Base-by-base conservation (phyloP, 257 asterid genomes). In the Nicotiana attenuata region DNA sequence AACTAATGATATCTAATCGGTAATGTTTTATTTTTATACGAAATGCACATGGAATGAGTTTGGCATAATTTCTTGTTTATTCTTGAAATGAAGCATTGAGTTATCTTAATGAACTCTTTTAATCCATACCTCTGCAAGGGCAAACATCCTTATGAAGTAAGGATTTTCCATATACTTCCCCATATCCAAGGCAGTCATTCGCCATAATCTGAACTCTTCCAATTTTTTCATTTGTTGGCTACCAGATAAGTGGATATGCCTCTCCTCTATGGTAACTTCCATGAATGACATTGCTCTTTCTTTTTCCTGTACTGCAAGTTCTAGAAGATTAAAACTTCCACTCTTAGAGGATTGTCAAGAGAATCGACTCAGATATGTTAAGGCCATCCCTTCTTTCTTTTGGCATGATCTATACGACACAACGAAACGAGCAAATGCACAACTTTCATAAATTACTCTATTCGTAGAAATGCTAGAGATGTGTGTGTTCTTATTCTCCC, bases 61-160 rank as follows among this genome's bases (percentile, higher is more conserved):
- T 47, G 64, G 26, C 0, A 50, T 50, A 50, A 24, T 50, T 24
- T 50, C 80, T 75, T 24, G 50, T 50, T 73, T 50, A 45, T 73
- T 38, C 38, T 47, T 73, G 38, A 3, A 71, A 45, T 19, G 78
- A 73, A 73, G 61, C 38, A 22, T 22, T 20, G 38, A 73, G 61
- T 73, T 73, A 38, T 73, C 61, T 22, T 73, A 71, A 73, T 22
- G 78, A 73, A 22, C 60, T 41, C 60, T 73, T 73, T 73, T n/a
- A 13, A 0, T 45, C 50, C 38, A n/a, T n/a, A n/a, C n/a, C n/a
- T n/a, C n/a, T n/a, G n/a, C n/a, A n/a, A n/a, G n/a, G n/a, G n/a
- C n/a, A n/a, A n/a, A n/a, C n/a, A n/a, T n/a, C n/a, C n/a, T n/a
- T n/a, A n/a, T n/a, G n/a, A n/a, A n/a, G n/a, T n/a, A n/a, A n/a